Percentiles rank a stretch among this genome's conserved stretches.
These are phyloP conservation scores for Syzygium jambos DNA, from an alignment of 345 rosid species.

Conservation along the genomic window DNA sequence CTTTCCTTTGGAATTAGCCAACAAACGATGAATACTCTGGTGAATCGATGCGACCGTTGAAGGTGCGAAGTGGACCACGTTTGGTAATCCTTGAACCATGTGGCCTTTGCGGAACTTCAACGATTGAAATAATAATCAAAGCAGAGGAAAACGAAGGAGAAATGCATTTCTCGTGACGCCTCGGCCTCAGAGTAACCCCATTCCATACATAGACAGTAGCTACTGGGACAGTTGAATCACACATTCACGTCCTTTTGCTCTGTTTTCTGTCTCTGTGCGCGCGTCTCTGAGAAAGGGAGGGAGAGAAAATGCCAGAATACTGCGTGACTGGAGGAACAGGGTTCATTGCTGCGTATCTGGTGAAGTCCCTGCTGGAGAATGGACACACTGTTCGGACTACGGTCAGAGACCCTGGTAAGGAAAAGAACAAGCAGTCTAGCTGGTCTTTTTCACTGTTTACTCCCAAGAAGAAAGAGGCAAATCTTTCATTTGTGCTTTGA, in stretches of 20 bases:
- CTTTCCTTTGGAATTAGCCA: not conserved
- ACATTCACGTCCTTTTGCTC: not conserved
- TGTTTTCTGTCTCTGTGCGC: not conserved
- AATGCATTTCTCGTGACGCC: not conserved
- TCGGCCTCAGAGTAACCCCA: not conserved
- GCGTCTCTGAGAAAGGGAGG: not conserved
- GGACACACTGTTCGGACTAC: constrained; percentile 70
- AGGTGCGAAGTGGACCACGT: not conserved
- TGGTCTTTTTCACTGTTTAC: not conserved
- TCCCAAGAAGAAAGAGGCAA: not conserved
- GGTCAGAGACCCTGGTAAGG: constrained; percentile 67
- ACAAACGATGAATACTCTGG: not conserved
- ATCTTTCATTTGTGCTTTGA: not conserved
- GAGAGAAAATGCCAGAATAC: constrained; percentile 52
- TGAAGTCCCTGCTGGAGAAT: constrained; percentile 52
- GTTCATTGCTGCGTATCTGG: constrained; percentile 68
- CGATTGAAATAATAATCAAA: not conserved
- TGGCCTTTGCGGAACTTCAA: not conserved
- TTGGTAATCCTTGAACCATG: not conserved
- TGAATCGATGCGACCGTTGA: not conserved
- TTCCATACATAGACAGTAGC: not conserved
- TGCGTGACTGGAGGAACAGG: constrained; percentile 95
- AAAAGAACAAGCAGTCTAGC: not conserved
- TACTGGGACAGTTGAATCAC: not conserved
- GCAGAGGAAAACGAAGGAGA: not conserved